Evolutionary conservation across 164 flowering plant genomes (phyloP), one percentile per base, ranked within the genome.

Genomic region (Macadamia tetraphylla): DNA sequence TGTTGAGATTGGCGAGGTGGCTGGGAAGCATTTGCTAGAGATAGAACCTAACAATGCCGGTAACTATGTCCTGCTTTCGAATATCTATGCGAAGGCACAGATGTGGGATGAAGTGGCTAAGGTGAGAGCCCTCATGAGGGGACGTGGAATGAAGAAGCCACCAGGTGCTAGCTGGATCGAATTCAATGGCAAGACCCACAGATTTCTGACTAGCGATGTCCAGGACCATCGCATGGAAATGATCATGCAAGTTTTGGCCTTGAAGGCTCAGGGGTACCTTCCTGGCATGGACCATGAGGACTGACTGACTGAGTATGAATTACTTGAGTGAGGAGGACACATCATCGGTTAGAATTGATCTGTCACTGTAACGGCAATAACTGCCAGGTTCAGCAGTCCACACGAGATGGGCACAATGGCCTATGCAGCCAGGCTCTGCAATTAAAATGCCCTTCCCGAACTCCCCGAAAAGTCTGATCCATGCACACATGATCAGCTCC

Each of bases 101-200:
- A 59, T 61, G 57, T 73, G 76, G 76, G 64, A 73, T 52, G 55
- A 52, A 2, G 64, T 65, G n/a, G 69, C 57, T 12, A 59, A 43
- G 68, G 70, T 69, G 44, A 52, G 73, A 46, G 62, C 56, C n/a
- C 55, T 60, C 35, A 74, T 74, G 76, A 74, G 65, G 62, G 60
- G 52, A 9, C 31, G 60, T 32, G 55, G 67, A 53, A 62, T 62
- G 35, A 70, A 52, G 60, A 74, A 74, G 48, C 63, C 67, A 40
- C 73, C 76, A 1, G 70, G 73, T 40, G 66, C 53, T 29, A 74
- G 77, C 35, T 70, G 77, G 73, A 70, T 70, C n/a, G 70, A 70
- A 32, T 64, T 70, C 30, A 60, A 18, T 61, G 70, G 73, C 1
- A 63, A 15, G 46, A 29, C 61, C 60, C 59, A 57, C 43, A 70